Evolutionary conservation across 2,329 filamentous ascomycete species (phyloP), one percentile per base, ranked within the genome.

Genomic region (Trichoderma sp.): DNA sequence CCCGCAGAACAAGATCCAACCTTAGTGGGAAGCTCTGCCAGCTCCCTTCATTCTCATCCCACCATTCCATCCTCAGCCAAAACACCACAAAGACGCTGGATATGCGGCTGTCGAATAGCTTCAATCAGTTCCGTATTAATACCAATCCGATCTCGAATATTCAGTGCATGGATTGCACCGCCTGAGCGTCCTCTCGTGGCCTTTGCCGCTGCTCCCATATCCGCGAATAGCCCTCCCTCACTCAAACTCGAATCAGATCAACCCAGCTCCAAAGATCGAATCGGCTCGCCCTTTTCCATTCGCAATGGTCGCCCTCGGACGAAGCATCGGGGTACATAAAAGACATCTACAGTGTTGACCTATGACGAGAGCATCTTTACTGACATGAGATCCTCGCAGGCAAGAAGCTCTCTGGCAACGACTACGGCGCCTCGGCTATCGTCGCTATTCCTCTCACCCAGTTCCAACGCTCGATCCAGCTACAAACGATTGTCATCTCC

Each of bases 401-500:
- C 75, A 70, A 70, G 71, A 28, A 62, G 63, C 55, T 74, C 75
- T 34, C 53, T 73, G 20, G 61, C 72, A 23, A 73, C 75, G 70
- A 70, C 75, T 28, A 68, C 76, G 68, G 69, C 73, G 66, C 71
- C 59, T 70, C 75, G 63, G 65, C 17, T 71, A 57, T 32, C 75
- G 68, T 57, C 69, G 63, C 63, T 69, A 50, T 47, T 68, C 62
- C 32, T 58, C 26, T 53, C 68, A 0, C 36, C 71, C 57, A 74
- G 64, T 20, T 23, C 17, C 17, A 13, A 71, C 26, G 43, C 59
- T 34, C 47, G 23, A 39, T 61, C 47, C 34, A 5, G 59, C 47
- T 69, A 72, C 65, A 67, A 50, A 30, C 67, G 65, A 61, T 20
- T 63, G 9, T 6, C 47, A 3, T 63, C 57, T 9, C 9, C 30